Conservation (phyloP, 192 early-diverging fungal species). For the Glomus cerebriforme region DNA sequence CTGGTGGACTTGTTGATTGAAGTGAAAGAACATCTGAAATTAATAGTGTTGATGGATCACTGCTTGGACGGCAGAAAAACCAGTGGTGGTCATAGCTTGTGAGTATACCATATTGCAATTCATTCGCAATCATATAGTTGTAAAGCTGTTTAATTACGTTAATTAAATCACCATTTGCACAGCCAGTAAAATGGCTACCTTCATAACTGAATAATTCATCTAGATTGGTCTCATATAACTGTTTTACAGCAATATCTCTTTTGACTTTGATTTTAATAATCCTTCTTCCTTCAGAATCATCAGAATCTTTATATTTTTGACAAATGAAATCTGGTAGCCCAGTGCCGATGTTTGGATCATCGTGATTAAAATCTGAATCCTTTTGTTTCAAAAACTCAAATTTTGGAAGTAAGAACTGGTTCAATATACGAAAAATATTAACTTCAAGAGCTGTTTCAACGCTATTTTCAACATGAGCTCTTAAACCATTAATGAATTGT, state of each 20-base stretch:
- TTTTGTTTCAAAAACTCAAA: constrained; percentile 31
- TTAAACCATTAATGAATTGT: constrained; percentile 30
- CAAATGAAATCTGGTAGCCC: constrained; percentile 22
- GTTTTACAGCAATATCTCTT: constrained; percentile 13
- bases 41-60: constrained; percentile 25
- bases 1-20: constrained; percentile 13
- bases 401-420: neutral
- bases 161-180: constrained; percentile 21
- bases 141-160: constrained; percentile 20
- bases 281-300: constrained; percentile 19
- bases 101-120: constrained; percentile 26
- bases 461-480: constrained; percentile 27
- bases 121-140: constrained; percentile 24
- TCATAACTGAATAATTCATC: neutral
- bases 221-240: constrained; percentile 1
- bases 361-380: constrained; percentile 22
- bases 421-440: constrained; percentile 32
- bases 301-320: constrained; percentile 16
- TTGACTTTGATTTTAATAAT: constrained; percentile 20
- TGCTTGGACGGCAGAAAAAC: constrained; percentile 10
- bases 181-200: constrained; percentile 19
- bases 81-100: constrained; percentile 19
- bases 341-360: constrained; percentile 25
- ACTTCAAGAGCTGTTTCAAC: constrained; percentile 23
- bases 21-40: constrained; percentile 7